Evolutionary conservation across 345 rosid genomes (phyloP).

Genomic region (Camelina hispida): DNA sequence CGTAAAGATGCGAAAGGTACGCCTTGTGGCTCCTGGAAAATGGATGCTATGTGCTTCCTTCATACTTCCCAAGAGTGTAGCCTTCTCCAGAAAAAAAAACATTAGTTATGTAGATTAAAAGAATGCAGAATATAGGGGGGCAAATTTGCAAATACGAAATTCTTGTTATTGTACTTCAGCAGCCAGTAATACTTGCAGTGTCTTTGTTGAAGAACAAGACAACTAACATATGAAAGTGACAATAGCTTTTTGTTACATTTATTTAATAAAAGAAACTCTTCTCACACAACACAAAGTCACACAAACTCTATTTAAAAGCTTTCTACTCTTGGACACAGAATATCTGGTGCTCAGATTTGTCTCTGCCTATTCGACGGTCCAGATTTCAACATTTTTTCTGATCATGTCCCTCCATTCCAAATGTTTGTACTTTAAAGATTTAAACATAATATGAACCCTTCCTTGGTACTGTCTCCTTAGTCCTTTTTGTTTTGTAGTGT

Average conservation of each 20-base stretch:
- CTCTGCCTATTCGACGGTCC: conserved; percentile 52
- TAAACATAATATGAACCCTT: conserved; percentile 1
- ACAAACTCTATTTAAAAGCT: conserved; percentile 35
- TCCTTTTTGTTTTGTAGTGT: not conserved
- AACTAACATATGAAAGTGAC: conserved; percentile 68
- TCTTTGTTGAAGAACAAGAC: conserved; percentile 44
- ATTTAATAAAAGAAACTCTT: conserved; percentile 17
- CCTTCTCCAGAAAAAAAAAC: conserved; percentile 48
- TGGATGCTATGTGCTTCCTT: conserved; percentile 93
- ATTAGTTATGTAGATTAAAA: conserved; percentile 11
- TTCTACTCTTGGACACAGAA: conserved; percentile 45
- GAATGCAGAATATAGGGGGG: conserved; percentile 28
- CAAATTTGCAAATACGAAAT: conserved; percentile 34
- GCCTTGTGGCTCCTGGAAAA: conserved; percentile 89
- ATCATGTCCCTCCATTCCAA: conserved; percentile 47
- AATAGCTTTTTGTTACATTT: conserved; percentile 46
- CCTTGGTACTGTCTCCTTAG: not conserved
- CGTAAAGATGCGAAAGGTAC: conserved; percentile 75
- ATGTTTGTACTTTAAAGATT: not conserved
- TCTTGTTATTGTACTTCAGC: conserved; percentile 5
- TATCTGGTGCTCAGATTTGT: conserved; percentile 51
- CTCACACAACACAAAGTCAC: conserved; percentile 27
- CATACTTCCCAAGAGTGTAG: conserved; percentile 74
- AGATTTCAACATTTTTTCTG: conserved; percentile 44
- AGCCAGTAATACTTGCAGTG: conserved; percentile 37